These are phyloP conservation scores for Colletotrichum orchidophilum DNA, from an alignment of 2,329 filamentous ascomycete species.

Conservation along the genomic window DNA sequence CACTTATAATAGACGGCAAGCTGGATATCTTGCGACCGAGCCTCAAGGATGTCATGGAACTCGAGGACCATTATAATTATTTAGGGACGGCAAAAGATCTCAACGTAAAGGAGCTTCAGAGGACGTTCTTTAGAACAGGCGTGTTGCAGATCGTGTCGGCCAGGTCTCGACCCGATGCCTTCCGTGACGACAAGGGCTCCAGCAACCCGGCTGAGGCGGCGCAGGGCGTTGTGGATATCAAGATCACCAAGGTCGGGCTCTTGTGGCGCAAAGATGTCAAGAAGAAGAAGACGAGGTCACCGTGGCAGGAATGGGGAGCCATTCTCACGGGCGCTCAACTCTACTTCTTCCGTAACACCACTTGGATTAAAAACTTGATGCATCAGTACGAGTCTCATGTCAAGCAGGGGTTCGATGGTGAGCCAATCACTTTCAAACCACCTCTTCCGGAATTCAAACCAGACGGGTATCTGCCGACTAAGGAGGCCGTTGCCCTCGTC, in stretches of 20 bases:
- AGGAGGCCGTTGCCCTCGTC: conserved; percentile 87
- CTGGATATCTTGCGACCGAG: conserved; percentile 84
- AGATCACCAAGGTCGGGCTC: conserved; percentile 94
- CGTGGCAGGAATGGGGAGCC: conserved; percentile 99
- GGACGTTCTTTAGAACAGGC: conserved; percentile 89
- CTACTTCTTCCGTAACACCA: conserved; percentile 93
- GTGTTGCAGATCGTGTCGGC: conserved; percentile 95
- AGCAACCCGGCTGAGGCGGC: conserved; percentile 88
- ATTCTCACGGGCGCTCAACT: conserved; percentile 96
- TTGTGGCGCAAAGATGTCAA: conserved; percentile 95
- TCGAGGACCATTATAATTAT: conserved; percentile 93
- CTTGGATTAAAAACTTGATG: conserved; percentile 92
- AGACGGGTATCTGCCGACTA: conserved; percentile 91
- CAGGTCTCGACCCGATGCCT: conserved; percentile 91
- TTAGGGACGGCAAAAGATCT: conserved; percentile 79
- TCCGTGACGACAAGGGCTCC: conserved; percentile 87
- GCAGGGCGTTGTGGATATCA: conserved; percentile 95
- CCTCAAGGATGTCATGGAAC: conserved; percentile 88
- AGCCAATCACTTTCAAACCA: conserved; percentile 88
- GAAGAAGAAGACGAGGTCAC: conserved; percentile 92
- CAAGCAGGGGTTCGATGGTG: conserved; percentile 78
- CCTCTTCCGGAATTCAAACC: conserved; percentile 93
- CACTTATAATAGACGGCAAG: conserved; percentile 89
- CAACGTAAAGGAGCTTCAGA: conserved; percentile 84
- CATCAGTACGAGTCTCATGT: conserved; percentile 86